Evolutionary conservation across 164 flowering plant genomes (phyloP).

Genomic region (Vitis cinerea): DNA sequence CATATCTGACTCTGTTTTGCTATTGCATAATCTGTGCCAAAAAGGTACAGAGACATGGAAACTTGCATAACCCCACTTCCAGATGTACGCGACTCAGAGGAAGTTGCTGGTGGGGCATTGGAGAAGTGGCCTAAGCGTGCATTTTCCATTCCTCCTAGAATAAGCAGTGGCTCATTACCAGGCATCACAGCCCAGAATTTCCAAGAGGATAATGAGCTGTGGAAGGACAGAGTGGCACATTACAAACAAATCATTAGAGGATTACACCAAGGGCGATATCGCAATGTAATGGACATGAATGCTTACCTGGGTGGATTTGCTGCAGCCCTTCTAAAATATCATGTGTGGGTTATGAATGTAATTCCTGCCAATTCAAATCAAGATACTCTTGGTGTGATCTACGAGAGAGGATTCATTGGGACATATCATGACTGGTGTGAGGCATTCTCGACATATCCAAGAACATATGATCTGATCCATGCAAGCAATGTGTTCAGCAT

Average conservation of each 20-base stretch:
- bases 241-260: conserved; percentile 53
- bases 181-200: conserved; percentile 62
- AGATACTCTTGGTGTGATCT: conserved; percentile 81
- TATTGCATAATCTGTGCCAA: conserved; percentile 5
- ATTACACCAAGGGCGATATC: conserved; percentile 52
- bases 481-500: conserved; percentile 72
- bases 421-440: conserved; percentile 98
- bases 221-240: conserved; percentile 69
- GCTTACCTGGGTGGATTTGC: conserved; percentile 93
- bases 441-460: conserved; percentile 94
- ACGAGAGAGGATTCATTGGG: conserved; percentile 90
- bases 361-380: conserved; percentile 70
- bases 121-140: conserved; percentile 94
- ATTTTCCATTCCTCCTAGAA: conserved; percentile 80
- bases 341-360: conserved; percentile 97
- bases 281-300: conserved; percentile 98
- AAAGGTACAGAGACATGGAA: conserved; percentile 88
- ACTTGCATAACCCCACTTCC: conserved; percentile 91
- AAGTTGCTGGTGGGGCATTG: conserved; percentile 82
- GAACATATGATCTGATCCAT: conserved; percentile 97
- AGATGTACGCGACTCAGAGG: conserved; percentile 59
- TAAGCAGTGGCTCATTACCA: conserved; percentile 60
- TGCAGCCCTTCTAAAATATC: conserved; percentile 69
- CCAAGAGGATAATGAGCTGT: conserved; percentile 63
- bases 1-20: neutral